These are phyloP conservation scores for Aureobasidium subglaciale DNA, from an alignment of 2,329 filamentous ascomycete species.

Conservation along the genomic window DNA sequence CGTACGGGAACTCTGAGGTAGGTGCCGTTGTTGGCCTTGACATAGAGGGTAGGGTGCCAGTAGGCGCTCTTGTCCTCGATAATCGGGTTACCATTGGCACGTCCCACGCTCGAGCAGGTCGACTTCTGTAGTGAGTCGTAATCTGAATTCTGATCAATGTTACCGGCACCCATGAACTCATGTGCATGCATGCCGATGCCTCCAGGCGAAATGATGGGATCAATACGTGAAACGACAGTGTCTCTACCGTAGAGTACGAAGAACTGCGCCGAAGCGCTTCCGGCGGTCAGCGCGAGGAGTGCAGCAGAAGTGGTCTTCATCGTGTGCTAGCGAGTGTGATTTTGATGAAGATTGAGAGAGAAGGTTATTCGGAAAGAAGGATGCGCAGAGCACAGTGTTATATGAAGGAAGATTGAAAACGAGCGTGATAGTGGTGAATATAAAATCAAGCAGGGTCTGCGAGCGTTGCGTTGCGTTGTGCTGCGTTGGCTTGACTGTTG, in stretches of 20 bases:
- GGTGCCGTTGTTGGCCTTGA: constrained; percentile 54
- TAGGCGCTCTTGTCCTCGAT: constrained; percentile 66
- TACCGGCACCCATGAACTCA: constrained; percentile 62
- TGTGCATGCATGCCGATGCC: constrained; percentile 57
- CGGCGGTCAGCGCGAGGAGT: not conserved
- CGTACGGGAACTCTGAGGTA: constrained; percentile 46
- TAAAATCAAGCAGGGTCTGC: not conserved
- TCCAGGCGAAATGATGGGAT: constrained; percentile 63
- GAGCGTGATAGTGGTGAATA: constrained; percentile 1
- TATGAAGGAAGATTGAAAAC: not conserved
- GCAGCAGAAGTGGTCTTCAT: constrained; percentile 4
- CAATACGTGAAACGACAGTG: constrained; percentile 49
- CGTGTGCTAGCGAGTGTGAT: not conserved
- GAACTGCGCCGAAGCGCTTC: constrained; percentile 18
- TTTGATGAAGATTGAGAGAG: not conserved
- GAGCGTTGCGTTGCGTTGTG: constrained; percentile 8
- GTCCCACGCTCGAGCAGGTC: constrained; percentile 38
- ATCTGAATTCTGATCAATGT: constrained; percentile 56
- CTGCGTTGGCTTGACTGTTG: constrained; percentile 9
- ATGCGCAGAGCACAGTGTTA: not conserved
- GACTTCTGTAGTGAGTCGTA: constrained; percentile 54
- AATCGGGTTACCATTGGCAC: constrained; percentile 21
- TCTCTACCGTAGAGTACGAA: constrained; percentile 27
- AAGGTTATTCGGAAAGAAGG: not conserved
- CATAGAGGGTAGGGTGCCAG: constrained; percentile 68